These are phyloP conservation scores for Wickerhamomyces silvicola DNA, from an alignment of 805 yeast species.

Conservation along the genomic window DNA sequence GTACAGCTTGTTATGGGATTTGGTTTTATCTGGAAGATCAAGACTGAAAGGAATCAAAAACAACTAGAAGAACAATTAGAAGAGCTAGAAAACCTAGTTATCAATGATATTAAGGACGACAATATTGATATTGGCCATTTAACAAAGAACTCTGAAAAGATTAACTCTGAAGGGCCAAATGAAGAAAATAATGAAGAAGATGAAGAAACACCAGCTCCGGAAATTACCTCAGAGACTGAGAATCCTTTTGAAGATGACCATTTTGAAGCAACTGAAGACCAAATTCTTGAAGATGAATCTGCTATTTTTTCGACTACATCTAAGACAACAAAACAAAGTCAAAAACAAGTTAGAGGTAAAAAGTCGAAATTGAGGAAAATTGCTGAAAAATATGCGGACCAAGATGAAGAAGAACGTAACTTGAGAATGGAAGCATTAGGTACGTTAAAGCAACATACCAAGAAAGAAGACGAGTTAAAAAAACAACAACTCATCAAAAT, in stretches of 20 bases:
- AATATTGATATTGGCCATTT: conserved; percentile 13
- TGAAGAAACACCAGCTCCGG: too few relatives aligned
- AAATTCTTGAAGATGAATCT: conserved; percentile 3
- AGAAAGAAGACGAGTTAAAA: conserved; percentile 29
- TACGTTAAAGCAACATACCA: conserved; percentile 55
- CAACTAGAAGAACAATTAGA: conserved; percentile 25
- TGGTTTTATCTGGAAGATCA: conserved; percentile 69
- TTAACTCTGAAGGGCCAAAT: conserved; percentile 1
- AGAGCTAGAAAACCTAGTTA: conserved; percentile 15
- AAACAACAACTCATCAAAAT: conserved; percentile 29
- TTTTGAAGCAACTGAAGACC: conserved; percentile 5
- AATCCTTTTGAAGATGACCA: conserved; percentile 3
- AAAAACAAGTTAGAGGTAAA: conserved; percentile 67
- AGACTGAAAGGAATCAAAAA: conserved; percentile 43
- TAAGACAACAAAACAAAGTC: conserved; percentile 8
- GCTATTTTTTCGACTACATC: conserved; percentile 1
- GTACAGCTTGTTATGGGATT: conserved; percentile 87
- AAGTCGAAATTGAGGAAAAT: conserved; percentile 80
- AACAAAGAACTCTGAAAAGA: neutral
- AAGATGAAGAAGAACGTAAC: conserved; percentile 82
- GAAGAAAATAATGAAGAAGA: conserved; percentile 5
- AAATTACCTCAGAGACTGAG: conserved; percentile 5
- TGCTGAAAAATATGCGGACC: conserved; percentile 77
- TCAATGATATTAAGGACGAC: conserved; percentile 7
- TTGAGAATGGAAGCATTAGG: conserved; percentile 79